phyloP scores from a whole-genome alignment of 2,329 filamentous ascomycete species.

The Paraconiothyrium brasiliense region DNA sequence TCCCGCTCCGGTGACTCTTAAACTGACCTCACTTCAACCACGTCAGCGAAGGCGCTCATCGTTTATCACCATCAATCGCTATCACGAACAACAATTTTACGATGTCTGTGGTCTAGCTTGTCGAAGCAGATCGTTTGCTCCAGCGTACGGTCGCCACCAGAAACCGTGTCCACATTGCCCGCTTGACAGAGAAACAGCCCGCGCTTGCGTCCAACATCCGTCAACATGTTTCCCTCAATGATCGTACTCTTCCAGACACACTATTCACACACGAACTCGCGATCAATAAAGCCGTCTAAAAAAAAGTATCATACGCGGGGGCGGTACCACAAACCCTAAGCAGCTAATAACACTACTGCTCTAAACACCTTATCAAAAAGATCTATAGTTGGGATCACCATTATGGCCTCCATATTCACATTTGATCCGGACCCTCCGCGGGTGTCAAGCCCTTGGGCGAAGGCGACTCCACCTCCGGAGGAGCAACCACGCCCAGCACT shows the following conservation, averaged over 20 bases:
- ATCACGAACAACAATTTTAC: conserved; percentile 5
- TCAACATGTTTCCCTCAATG: conserved; percentile 63
- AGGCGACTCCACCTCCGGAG: conserved; percentile 57
- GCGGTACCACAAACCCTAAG: conserved; percentile 2
- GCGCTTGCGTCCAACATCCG: conserved; percentile 36
- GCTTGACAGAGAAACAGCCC: conserved; percentile 31
- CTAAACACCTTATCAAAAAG: conserved; percentile 1
- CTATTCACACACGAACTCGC: conserved; percentile 61
- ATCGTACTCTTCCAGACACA: conserved; percentile 59
- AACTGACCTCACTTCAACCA: conserved; percentile 17
- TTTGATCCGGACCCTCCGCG: conserved; percentile 88
- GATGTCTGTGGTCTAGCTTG: conserved; percentile 19
- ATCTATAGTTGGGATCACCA: conserved; percentile 6
- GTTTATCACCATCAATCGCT: conserved; percentile 11
- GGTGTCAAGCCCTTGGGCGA: conserved; percentile 89
- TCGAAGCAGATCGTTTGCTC: conserved; percentile 19
- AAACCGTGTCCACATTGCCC: conserved; percentile 10
- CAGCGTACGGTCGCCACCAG: conserved; percentile 18
- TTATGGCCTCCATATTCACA: conserved; percentile 94
- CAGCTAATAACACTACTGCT: background rate
- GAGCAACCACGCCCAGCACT: conserved; percentile 24
- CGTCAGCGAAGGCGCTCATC: conserved; percentile 6
- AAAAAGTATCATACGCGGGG: conserved; percentile 20
- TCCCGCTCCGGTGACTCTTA: conserved; percentile 18
- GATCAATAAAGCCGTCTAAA: conserved; percentile 51